A percentile compares a stretch with the other conserved stretches of the same genome.
phyloP scores from a whole-genome alignment of 1,284 basidiomycete genomes.

The Microstroma glucosiphilum region DNA sequence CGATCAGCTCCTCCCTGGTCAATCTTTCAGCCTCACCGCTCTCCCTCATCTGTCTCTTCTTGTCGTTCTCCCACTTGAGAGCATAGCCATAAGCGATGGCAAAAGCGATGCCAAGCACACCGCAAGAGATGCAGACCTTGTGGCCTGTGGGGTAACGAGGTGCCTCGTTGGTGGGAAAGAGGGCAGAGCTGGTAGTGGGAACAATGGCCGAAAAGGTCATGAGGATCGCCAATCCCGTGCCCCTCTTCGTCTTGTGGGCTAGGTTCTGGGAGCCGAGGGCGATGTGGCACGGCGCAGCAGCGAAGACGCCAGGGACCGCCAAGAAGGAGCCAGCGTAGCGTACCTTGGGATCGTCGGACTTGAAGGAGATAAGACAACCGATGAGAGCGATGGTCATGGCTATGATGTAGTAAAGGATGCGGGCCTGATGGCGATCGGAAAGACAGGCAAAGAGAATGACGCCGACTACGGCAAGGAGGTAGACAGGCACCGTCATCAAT shows the following conservation, averaged over 20 bases:
- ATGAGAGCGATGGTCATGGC: conserved; percentile 29
- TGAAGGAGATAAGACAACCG: conserved; percentile 26
- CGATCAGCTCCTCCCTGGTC: conserved; percentile 24
- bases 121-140: background rate
- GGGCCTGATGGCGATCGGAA: conserved; percentile 24
- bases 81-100: background rate
- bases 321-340: conserved; percentile 38
- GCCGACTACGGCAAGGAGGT: conserved; percentile 50
- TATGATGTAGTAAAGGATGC: conserved; percentile 28
- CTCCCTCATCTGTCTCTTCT: conserved; percentile 29
- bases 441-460: conserved; percentile 36
- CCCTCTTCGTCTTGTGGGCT: conserved; percentile 33
- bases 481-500: conserved; percentile 54
- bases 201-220: conserved; percentile 8
- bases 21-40: conserved; percentile 23
- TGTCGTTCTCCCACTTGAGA: conserved; percentile 16
- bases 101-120: background rate
- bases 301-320: conserved; percentile 28
- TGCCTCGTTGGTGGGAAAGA: background rate
- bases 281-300: conserved; percentile 27
- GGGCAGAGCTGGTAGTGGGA: background rate
- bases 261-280: conserved; percentile 29
- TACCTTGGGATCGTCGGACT: conserved; percentile 22
- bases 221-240: conserved; percentile 31
- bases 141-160: background rate